These are phyloP conservation scores for Alternaria ventricosa DNA, from an alignment of 2,329 filamentous ascomycete species.

Conservation along the genomic window DNA sequence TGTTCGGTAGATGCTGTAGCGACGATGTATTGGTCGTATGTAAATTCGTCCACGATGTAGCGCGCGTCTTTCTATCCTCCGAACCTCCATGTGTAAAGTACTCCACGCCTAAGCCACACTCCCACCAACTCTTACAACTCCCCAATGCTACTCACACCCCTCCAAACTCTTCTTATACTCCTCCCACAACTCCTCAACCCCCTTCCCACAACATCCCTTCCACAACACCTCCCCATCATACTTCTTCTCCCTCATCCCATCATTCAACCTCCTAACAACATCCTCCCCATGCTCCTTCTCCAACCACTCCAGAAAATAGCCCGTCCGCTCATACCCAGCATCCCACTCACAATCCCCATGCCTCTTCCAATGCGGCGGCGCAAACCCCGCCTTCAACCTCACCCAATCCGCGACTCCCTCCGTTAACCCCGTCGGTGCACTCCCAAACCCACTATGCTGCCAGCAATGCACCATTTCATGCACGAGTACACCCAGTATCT, in stretches of 20 bases:
- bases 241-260: conserved; percentile 65
- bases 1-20: background rate
- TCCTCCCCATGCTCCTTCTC: conserved; percentile 67
- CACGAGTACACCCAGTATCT: conserved; percentile 82
- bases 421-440: conserved; percentile 72
- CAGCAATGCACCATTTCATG: conserved; percentile 97
- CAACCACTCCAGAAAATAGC: conserved; percentile 87
- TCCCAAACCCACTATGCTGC: conserved; percentile 73
- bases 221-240: conserved; percentile 73
- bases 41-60: background rate
- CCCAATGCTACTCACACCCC: too few relatives aligned
- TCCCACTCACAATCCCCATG: conserved; percentile 74
- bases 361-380: conserved; percentile 82
- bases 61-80: background rate
- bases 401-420: conserved; percentile 97
- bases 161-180: conserved; percentile 68
- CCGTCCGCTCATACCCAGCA: conserved; percentile 86
- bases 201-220: conserved; percentile 70
- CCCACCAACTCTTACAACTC: background rate
- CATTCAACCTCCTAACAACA: conserved; percentile 66
- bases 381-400: conserved; percentile 73
- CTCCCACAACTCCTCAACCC: conserved; percentile 74
- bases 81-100: background rate
- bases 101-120: background rate
- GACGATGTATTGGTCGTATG: background rate